Conservation (phyloP, 2,329 filamentous ascomycete species). For the Colletotrichum lupini region DNA sequence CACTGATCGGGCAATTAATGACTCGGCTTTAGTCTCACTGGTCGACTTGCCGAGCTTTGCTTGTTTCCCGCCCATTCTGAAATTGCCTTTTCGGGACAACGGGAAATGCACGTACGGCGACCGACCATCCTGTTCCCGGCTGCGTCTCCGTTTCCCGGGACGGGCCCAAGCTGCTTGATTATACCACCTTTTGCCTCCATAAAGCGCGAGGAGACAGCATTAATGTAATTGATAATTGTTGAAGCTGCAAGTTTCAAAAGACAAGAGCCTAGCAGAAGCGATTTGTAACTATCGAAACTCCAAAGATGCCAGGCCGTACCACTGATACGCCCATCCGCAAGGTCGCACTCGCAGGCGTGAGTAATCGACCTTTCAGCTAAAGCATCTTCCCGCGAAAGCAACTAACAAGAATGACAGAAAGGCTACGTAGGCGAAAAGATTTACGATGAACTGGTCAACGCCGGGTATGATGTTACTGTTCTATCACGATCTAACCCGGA, state of each 20-base stretch:
- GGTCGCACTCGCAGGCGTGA: conserved; percentile 4
- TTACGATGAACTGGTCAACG: conserved; percentile 6
- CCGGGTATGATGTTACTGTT: conserved; percentile 48
- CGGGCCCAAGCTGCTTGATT: not conserved
- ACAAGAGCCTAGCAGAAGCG: too few species aligned
- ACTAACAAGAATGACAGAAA: not conserved
- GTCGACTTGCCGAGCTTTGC: not conserved
- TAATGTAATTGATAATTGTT: too few species aligned
- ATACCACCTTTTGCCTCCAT: not conserved
- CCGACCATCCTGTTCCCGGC: not conserved
- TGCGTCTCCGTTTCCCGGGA: not conserved
- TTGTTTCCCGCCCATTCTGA: not conserved
- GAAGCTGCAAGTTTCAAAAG: too few species aligned
- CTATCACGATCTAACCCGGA: conserved; percentile 53
- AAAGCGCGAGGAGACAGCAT: not conserved
- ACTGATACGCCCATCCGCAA: not conserved
- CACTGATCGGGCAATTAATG: not conserved
- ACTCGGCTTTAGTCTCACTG: not conserved
- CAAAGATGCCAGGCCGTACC: conserved; percentile 4
- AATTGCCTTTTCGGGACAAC: not conserved
- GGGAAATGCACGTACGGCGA: not conserved
- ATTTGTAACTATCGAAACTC: not conserved
- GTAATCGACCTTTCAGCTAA: not conserved
- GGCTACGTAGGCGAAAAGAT: conserved; percentile 15
- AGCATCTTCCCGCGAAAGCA: not conserved